Conservation (phyloP, 2,329 filamentous ascomycete genomes). For the Stenocarpella maydis region DNA sequence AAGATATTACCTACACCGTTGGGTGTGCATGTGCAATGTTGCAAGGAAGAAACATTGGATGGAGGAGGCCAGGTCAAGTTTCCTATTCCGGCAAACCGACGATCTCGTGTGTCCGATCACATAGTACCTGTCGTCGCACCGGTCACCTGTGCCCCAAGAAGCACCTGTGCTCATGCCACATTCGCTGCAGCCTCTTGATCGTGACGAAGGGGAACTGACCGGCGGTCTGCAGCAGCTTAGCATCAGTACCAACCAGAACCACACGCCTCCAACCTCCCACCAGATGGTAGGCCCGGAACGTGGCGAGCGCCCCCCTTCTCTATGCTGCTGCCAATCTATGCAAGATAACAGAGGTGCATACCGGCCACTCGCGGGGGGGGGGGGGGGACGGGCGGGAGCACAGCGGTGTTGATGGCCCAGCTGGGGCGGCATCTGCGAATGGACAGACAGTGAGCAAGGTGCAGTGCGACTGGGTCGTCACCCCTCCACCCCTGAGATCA, state of each 20-base stretch:
- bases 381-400: neutral
- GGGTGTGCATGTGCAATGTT: neutral
- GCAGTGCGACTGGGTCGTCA: too few relatives aligned
- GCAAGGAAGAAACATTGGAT: neutral
- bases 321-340: conserved; percentile 12
- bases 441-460: too few relatives aligned
- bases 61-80: neutral
- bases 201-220: neutral
- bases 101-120: too few relatives aligned
- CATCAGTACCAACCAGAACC: conserved; percentile 1
- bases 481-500: too few relatives aligned
- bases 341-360: conserved; percentile 25
- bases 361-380: neutral
- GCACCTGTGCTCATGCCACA: neutral
- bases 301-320: neutral
- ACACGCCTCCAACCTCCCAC: neutral
- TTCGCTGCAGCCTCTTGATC: neutral
- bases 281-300: neutral
- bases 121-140: neutral
- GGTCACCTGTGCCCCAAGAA: neutral
- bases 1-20: too few relatives aligned
- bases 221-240: neutral
- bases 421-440: too few relatives aligned
- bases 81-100: conserved; percentile 4
- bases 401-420: neutral